Evolutionary conservation across 306 rosid genomes (phyloP), one percentile per base, ranked within the genome.

Genomic region (Quercus parvula): DNA sequence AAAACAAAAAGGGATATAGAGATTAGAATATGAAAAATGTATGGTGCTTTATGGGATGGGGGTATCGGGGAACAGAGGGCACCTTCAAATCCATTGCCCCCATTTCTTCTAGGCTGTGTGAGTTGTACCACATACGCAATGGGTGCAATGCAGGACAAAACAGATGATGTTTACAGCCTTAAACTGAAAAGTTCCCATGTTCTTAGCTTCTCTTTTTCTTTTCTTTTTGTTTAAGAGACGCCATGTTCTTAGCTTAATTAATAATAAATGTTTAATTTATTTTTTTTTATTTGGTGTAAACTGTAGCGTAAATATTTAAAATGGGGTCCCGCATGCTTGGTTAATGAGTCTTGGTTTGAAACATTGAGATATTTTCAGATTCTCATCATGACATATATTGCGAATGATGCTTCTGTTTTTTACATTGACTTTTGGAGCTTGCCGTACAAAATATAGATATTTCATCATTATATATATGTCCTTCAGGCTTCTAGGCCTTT

Each of bases 321-420:
- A 79, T 46, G 79, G 85, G 77, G 15, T 66, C 86, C 84, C 72
- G 68, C 59, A 46, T 77, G 83, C 76, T 2, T 70, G 69, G 51
- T 24, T 28, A 74, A 82, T 56, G 56, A 83, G 71, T 52, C 77
- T 86, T 67, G 22, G 44, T 71, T 90, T 80, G 88, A 75, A 85
- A 75, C 38, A 33, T 46, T 46, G 17, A 49, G 24, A 49, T 76
- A 76, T 38, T 58, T 28, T 75, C 61, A 71, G 81, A 70, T 72
- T 33, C 75, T 82, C 83, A 91, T 92, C 79, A 83, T 88, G 87
- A 44, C 85, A 79, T 64, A 78, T 64, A 54, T 82, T 72, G 76
- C 78, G 77, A 84, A 84, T 84, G 85, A 84, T 87, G 88, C 77
- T 76, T 83, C 85, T 77, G 83, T 85, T 87, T 86, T 86, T 84